phyloP scores from a whole-genome alignment of 1,284 basidiomycete species.

The Rhodotorula mucilaginosa region DNA sequence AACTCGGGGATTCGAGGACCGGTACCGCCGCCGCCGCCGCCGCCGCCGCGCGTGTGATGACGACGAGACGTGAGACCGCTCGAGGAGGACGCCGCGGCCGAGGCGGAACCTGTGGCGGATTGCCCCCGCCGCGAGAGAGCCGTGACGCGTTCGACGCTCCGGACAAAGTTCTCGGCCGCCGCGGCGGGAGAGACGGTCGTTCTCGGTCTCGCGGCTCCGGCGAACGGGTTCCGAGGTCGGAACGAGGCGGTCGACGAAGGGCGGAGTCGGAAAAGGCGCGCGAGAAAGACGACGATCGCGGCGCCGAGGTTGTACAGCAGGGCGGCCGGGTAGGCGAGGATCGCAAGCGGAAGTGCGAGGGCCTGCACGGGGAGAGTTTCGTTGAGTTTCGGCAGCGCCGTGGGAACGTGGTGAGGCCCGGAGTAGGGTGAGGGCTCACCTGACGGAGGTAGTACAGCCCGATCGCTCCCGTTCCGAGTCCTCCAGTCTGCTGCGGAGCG shows the following conservation, averaged over 20 bases:
- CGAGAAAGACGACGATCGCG: conserved; percentile 23
- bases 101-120: neutral
- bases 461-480: conserved; percentile 20
- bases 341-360: conserved; percentile 17
- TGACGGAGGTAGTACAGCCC: conserved; percentile 25
- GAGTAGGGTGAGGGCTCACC: conserved; percentile 2
- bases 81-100: neutral
- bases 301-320: conserved; percentile 25
- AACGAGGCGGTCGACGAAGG: conserved; percentile 16
- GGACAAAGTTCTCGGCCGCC: conserved; percentile 68
- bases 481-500: neutral
- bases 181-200: conserved; percentile 51
- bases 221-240: conserved; percentile 37
- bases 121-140: conserved; percentile 49
- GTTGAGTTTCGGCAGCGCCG: neutral
- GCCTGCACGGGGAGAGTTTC: conserved; percentile 6
- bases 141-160: conserved; percentile 73
- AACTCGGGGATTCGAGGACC: conserved; percentile 52
- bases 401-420: neutral
- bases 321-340: conserved; percentile 15
- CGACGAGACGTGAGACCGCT: too few relatives aligned
- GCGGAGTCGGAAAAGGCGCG: conserved; percentile 29
- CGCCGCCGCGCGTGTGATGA: conserved; percentile 8
- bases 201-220: conserved; percentile 8
- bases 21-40: conserved; percentile 6